Percentiles rank a stretch among this genome's conserved stretches.
Evolutionary conservation across 257 asterid species (phyloP).

Genomic region (Solanum paucissectum): DNA sequence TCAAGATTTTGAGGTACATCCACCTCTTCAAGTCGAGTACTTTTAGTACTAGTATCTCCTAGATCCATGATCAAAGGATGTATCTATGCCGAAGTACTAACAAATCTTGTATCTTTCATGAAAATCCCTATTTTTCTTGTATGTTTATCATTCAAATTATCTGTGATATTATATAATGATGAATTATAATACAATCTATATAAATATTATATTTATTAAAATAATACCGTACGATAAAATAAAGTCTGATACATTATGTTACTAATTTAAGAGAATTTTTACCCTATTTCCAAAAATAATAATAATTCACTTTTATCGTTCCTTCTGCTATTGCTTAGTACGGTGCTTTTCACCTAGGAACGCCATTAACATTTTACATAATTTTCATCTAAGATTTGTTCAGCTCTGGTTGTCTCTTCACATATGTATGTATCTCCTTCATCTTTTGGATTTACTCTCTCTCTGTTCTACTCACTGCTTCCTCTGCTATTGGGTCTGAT

Average conservation of each 20-base stretch:
- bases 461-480: not conserved
- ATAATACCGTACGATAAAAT: too few relatives aligned
- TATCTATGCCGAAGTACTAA: too few relatives aligned
- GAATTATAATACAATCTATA: too few relatives aligned
- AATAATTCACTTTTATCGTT: not conserved
- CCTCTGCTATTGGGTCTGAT: not conserved
- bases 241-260: not conserved
- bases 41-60: too few relatives aligned
- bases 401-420: not conserved
- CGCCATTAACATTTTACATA: not conserved
- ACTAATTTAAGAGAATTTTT: not conserved
- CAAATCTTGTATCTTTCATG: too few relatives aligned
- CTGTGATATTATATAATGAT: too few relatives aligned
- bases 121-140: too few relatives aligned
- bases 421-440: not conserved
- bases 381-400: not conserved
- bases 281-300: not conserved
- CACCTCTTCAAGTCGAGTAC: too few relatives aligned
- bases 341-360: not conserved
- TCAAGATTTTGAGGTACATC: too few relatives aligned
- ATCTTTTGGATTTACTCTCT: not conserved
- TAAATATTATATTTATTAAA: too few relatives aligned
- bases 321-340: not conserved
- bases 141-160: not conserved
- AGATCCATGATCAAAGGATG: too few relatives aligned